Conservation (phyloP, 805 yeast genomes). For the Torulaspora franciscae region DNA sequence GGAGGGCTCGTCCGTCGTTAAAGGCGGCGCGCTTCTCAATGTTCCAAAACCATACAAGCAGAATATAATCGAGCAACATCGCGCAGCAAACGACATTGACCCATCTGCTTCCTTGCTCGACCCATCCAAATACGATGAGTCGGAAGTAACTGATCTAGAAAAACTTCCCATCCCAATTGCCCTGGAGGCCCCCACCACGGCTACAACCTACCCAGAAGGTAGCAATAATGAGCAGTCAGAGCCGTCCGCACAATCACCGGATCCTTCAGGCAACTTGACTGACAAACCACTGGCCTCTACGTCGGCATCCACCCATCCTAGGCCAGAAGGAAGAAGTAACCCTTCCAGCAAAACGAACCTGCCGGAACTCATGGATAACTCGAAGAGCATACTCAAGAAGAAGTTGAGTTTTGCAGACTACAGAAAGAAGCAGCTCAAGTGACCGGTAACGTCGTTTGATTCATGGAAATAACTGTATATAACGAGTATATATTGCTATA, state of each 20-base stretch:
- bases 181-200: slow-evolving; percentile 10
- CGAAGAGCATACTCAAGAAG: slow-evolving; percentile 22
- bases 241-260: not conserved
- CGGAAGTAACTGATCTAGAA: slow-evolving; percentile 20
- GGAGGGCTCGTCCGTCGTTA: not conserved
- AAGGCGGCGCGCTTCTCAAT: not conserved
- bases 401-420: slow-evolving; percentile 38
- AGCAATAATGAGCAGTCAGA: not conserved
- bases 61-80: slow-evolving; percentile 8
- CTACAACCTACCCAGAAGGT: not conserved
- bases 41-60: slow-evolving; percentile 11
- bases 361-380: slow-evolving; percentile 7
- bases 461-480: not conserved
- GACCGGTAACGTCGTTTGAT: not conserved
- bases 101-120: slow-evolving; percentile 1
- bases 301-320: not conserved
- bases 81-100: not conserved
- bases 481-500: not conserved
- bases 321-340: slow-evolving; percentile 3
- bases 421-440: slow-evolving; percentile 27
- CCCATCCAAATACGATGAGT: slow-evolving; percentile 24
- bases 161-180: slow-evolving; percentile 26
- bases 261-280: not conserved
- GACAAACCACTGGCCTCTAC: not conserved
- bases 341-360: slow-evolving; percentile 7